Evolutionary conservation across 2,329 filamentous ascomycete genomes (phyloP), one percentile per base, ranked within the genome.

Genomic region (Pseudogymnoascus sp.): DNA sequence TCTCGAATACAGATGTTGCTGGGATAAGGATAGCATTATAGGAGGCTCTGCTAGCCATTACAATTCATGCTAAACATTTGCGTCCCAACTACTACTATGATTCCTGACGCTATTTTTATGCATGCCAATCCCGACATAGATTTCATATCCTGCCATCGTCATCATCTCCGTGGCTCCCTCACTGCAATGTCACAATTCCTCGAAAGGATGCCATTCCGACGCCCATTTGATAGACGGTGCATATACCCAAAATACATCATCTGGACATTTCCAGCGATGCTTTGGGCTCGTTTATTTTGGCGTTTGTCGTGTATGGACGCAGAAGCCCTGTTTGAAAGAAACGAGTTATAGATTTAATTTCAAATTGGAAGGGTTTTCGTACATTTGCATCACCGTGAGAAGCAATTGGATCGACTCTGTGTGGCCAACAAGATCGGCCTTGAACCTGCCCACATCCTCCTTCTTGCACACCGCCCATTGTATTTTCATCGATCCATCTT

Each of bases 391-490:
- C 0, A 68, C 67, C 14, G 63, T 61, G 7, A 72, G 60, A 34
- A 72, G 58, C 59, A 72, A 59, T 16, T 70, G 62, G 61, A 71
- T 72, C 11, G 60, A 62, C 22, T 66, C 63, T 1, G 65, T 65
- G 61, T 72, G 67, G 6, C 63, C 67, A 37, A 63, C 64, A 16
- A 73, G 58, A 22, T 68, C 65, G 3, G 61, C 64, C 39, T 66
- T 67, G 39, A 73, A 72, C 8, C 20, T 66, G 6, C 50, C 41
- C 12, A 70, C 18, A 64, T 71, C 67, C 9, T 72, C 67, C 37
- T 66, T 68, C 58, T 65, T 67, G 50, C 69, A 70, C 12, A 68
- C 12, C 2, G 67, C 64, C 69, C 70, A 71, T 60, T 64, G 60
- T 5, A 70, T 65, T 57, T 70, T 71, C 38, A 58, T 65, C 62